Percentiles rank a stretch among this genome's conserved stretches.
Evolutionary conservation across 1,284 basidiomycete genomes (phyloP).

Genomic region (Rhizopogon parksii): DNA sequence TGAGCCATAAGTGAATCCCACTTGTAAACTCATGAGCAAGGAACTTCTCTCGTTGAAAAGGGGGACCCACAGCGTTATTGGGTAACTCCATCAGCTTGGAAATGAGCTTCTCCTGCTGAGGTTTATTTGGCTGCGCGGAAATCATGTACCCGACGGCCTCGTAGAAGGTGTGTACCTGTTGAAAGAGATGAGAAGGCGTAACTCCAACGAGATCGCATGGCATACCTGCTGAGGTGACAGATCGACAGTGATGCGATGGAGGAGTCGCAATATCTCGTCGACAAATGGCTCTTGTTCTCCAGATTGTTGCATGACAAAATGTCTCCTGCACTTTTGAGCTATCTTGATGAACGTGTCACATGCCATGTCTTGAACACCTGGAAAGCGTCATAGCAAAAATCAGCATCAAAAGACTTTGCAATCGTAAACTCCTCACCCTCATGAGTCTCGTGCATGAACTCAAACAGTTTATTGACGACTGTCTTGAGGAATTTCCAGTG

Average conservation of each 20-base stretch:
- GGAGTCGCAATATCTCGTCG: conserved; percentile 89
- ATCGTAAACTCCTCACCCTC: conserved; percentile 56
- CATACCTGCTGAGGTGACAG: conserved; percentile 86
- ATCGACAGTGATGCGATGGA: conserved; percentile 95
- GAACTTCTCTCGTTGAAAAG: background rate
- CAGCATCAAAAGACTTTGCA: background rate
- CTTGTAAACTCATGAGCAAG: conserved; percentile 32
- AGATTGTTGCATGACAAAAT: conserved; percentile 98
- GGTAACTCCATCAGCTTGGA: conserved; percentile 95
- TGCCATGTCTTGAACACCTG: conserved; percentile 99
- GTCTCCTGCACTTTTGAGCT: conserved; percentile 95
- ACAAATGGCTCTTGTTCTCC: conserved; percentile 98
- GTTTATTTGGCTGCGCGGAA: conserved; percentile 96
- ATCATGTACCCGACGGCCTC: conserved; percentile 99
- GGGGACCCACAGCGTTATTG: conserved; percentile 79
- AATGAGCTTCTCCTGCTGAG: conserved; percentile 93
- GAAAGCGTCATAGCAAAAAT: background rate
- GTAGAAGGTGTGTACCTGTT: conserved; percentile 89
- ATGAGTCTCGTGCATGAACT: conserved; percentile 99
- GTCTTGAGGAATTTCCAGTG: conserved; percentile 99
- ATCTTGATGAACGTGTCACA: conserved; percentile 99
- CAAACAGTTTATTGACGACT: conserved; percentile 99
- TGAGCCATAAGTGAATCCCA: conserved; percentile 98
- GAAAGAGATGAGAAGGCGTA: conserved; percentile 8
- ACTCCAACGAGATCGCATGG: background rate